A percentile compares a stretch with the other conserved stretches of the same genome.
phyloP scores from a whole-genome alignment of 306 rosid genomes.

The Cyamopsis tetragonoloba region DNA sequence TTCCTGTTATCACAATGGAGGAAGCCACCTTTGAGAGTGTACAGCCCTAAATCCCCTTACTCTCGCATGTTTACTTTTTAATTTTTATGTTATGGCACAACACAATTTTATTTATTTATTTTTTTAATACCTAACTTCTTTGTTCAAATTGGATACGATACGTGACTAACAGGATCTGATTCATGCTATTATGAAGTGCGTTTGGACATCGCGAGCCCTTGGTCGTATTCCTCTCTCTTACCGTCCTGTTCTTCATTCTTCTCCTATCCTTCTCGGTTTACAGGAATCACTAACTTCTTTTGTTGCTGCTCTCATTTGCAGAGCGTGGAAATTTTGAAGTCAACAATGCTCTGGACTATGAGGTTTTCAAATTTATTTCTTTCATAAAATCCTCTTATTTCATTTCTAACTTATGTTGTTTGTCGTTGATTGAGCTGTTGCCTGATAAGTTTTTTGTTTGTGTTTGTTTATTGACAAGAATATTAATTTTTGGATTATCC shows the following conservation, averaged over 20 bases:
- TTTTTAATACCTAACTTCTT: background rate
- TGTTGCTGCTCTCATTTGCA: slow-evolving; percentile 27
- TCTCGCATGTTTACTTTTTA: background rate
- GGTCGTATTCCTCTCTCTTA: slow-evolving; percentile 36
- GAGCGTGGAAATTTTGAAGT: slow-evolving; percentile 57
- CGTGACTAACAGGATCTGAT: slow-evolving; percentile 52
- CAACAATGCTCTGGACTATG: slow-evolving; percentile 45
- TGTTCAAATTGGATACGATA: background rate
- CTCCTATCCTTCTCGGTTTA: background rate
- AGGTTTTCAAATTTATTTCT: slow-evolving; percentile 34
- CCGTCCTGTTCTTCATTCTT: background rate
- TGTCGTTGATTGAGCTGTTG: background rate
- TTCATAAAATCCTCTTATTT: background rate
- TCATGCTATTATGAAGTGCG: slow-evolving; percentile 69
- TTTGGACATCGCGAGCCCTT: slow-evolving; percentile 61
- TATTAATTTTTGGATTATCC: background rate
- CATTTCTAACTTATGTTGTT: background rate
- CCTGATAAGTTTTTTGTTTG: background rate
- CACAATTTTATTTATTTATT: background rate
- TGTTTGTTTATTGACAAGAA: background rate
- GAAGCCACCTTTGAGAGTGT: slow-evolving; percentile 57
- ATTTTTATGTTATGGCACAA: no score
- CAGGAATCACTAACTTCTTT: background rate
- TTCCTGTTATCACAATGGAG: slow-evolving; percentile 43
- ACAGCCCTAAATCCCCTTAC: slow-evolving; percentile 7